Evolutionary conservation across 305 asterid genomes (phyloP).

Genomic region (Striga hermonthica): DNA sequence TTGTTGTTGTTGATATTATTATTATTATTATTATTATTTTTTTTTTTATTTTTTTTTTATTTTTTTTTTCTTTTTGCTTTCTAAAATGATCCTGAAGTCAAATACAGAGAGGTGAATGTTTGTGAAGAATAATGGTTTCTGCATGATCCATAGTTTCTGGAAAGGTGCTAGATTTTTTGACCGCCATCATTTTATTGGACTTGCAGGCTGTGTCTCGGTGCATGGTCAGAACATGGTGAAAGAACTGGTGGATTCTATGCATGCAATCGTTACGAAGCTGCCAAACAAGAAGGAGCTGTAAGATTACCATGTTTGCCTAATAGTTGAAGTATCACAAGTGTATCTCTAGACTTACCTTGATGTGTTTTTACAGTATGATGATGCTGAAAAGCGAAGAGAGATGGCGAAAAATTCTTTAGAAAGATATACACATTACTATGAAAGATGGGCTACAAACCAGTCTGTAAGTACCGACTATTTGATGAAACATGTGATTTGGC

Average conservation of each 20-base stretch:
- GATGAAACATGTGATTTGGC: constrained; percentile 15
- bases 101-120: constrained; percentile 8
- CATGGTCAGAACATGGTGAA: constrained; percentile 87
- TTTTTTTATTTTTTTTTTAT: too few relatives aligned
- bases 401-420: constrained; percentile 96
- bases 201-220: constrained; percentile 88
- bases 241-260: constrained; percentile 86
- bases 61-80: constrained; percentile 24
- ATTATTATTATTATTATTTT: too few relatives aligned
- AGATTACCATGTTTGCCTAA: constrained; percentile 32
- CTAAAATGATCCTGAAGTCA: constrained; percentile 18
- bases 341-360: constrained; percentile 25
- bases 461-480: constrained; percentile 51
- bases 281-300: constrained; percentile 87
- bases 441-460: constrained; percentile 98
- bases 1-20: too few relatives aligned
- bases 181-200: constrained; percentile 33
- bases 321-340: constrained; percentile 27
- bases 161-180: constrained; percentile 26
- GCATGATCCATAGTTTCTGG: constrained; percentile 30
- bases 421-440: constrained; percentile 92
- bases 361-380: constrained; percentile 63
- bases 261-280: constrained; percentile 74
- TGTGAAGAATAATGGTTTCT: not conserved
- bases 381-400: constrained; percentile 89